These are phyloP conservation scores for Coemansia sp. DNA, from an alignment of 192 early-diverging fungal species.

Conservation along the genomic window DNA sequence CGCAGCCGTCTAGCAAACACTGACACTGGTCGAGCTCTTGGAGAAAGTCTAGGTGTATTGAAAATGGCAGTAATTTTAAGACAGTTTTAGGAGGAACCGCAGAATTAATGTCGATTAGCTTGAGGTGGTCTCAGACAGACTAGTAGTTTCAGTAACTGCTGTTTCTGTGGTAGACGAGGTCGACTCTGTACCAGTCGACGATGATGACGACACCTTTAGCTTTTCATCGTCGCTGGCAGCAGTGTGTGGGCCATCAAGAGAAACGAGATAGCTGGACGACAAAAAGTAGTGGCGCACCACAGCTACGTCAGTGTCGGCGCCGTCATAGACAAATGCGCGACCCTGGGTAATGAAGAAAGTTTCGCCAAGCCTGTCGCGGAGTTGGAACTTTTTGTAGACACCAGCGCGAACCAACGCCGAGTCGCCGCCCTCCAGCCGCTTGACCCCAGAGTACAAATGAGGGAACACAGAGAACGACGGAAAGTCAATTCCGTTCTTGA, in stretches of 20 bases:
- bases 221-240: neutral
- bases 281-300: conserved; percentile 34
- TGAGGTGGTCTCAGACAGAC: neutral
- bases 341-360: conserved; percentile 19
- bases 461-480: conserved; percentile 35
- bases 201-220: neutral
- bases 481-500: conserved; percentile 22
- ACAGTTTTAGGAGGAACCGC: neutral
- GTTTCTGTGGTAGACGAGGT: conserved; percentile 4
- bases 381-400: conserved; percentile 36
- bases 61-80: conserved; percentile 1
- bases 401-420: conserved; percentile 27
- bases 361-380: conserved; percentile 39
- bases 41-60: neutral
- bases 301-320: conserved; percentile 5
- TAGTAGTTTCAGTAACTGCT: neutral
- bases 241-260: conserved; percentile 19
- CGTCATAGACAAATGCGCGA: conserved; percentile 32
- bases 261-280: conserved; percentile 39
- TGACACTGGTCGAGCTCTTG: neutral
- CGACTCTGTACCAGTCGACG: neutral
- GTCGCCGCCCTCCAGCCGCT: conserved; percentile 15
- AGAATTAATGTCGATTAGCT: neutral
- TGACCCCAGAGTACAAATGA: conserved; percentile 35
- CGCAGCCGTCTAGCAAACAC: neutral